Evolutionary conservation across 345 rosid genomes (phyloP), one percentile per base, ranked within the genome.

Genomic region (Gossypium bickii): DNA sequence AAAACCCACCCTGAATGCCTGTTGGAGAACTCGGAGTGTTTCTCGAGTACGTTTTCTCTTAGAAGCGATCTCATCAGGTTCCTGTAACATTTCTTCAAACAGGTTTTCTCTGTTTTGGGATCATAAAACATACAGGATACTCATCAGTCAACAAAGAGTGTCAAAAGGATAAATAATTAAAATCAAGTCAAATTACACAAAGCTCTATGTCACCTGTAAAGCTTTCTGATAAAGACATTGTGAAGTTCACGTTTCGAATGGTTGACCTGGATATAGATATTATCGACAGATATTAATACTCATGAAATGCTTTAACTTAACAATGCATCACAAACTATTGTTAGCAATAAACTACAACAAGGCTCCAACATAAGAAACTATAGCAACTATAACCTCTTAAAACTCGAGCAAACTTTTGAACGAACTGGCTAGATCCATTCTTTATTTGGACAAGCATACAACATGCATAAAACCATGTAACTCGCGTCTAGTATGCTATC

Each of bases 61-160:
- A 45, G 55, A 66, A 29, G 97, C 97, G 73, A 96, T 78, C 84
- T 92, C 99, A n/a, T 87, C 95, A 73, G 98, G 93, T 80, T 96
- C 99, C 88, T 93, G 99, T 80, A 96, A 78, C 97, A 96, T 89
- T 87, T 96, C 98, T 82, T 96, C 98, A 74, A 96, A 96, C 76
- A 96, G 86, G 83, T 90, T 93, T 77, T 96, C 99, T 72, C 99
- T 93, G 89, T 75, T 81, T 65, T 51, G 76, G 76, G 58, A 81
- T 67, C 63, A 68, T 16, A 16, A 82, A 53, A 74, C 65, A 47
- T 25, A 71, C 59, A 51, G 25, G 29, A 45, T 47, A 74, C 27
- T 57, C 34, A 62, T 17, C 34, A 61, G 25, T 77, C 29, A 78
- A 75, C 47, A 56, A 3, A 20, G 11, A 18, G 13, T 51, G 29